phyloP scores from a whole-genome alignment of 1,284 basidiomycete species.

The Ustilago bromivora region DNA sequence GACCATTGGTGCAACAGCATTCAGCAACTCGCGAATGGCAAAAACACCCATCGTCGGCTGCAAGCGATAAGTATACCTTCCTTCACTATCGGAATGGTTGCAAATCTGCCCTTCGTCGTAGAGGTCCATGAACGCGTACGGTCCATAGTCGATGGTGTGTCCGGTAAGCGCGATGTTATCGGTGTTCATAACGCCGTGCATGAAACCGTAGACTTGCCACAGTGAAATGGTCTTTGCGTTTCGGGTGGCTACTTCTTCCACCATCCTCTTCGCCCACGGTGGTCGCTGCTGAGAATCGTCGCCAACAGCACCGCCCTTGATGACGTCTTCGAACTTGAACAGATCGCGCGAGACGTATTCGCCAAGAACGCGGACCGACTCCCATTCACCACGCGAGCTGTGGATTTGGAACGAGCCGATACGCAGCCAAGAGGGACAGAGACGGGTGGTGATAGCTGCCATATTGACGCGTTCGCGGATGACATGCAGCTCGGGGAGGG shows the following conservation, averaged over 20 bases:
- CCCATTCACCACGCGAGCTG: conserved; percentile 74
- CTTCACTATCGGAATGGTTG: conserved; percentile 89
- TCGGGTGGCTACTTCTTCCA: conserved; percentile 74
- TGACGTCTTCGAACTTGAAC: conserved; percentile 54
- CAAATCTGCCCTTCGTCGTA: conserved; percentile 84
- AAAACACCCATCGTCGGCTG: conserved; percentile 72
- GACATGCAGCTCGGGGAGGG: conserved; percentile 81
- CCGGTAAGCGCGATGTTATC: conserved; percentile 83
- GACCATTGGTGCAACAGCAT: conserved; percentile 44
- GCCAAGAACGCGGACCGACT: conserved; percentile 75
- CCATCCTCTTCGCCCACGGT: conserved; percentile 56
- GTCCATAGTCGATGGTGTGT: conserved; percentile 83
- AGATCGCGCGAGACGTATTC: conserved; percentile 79
- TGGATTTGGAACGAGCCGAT: conserved; percentile 91
- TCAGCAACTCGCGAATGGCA: conserved; percentile 41
- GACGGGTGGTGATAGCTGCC: conserved; percentile 83
- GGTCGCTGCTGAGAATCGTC: conserved; percentile 16
- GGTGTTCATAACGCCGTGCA: conserved; percentile 85
- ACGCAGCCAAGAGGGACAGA: conserved; percentile 90
- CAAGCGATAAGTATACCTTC: conserved; percentile 82
- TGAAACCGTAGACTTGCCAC: conserved; percentile 78
- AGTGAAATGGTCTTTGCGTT: conserved; percentile 91
- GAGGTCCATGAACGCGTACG: conserved; percentile 88
- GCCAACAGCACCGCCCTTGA: conserved; percentile 31
- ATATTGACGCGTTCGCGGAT: conserved; percentile 82